Evolutionary conservation across 257 asterid species (phyloP), one percentile per base, ranked within the genome.

Genomic region (Fraxinus cuspidata): DNA sequence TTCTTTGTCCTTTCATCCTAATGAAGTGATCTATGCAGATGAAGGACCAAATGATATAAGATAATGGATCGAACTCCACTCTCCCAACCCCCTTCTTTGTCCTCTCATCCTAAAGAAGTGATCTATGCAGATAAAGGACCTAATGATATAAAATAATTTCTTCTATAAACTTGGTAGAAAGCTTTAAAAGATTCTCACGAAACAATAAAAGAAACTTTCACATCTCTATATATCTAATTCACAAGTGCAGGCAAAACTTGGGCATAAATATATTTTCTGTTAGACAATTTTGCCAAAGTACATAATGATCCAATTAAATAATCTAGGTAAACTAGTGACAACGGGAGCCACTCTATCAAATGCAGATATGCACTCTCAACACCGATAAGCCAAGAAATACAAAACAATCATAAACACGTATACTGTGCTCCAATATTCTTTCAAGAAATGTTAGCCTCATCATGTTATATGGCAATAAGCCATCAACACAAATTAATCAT

Each of bases 401-500:
- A 74, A 75, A 60, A 60, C 18, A 23, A 19, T 60, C 32, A 60
- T 25, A 4, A 7, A 72, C 4, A 3, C 25, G 49, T 51, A 49
- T 23, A 37, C 23, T 40, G 5, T 27, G 29, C 64, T 34, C 15
- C 16, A 16, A 44, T 23, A 29, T 21, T n/a, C 40, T 47, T 65
- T 29, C 15, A 76, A 8, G 16, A 16, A 31, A n/a, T n/a, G 74
- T 56, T n/a, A 49, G 60, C 64, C 40, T 64, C 12, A 23, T 12
- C 11, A 28, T n/a, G 7, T 1, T 47, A 53, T 27, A 42, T 58
- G 53, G 25, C 63, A 60, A 42, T 75, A 23, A 76, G 68, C 29
- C 0, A 63, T 47, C 65, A 13, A 82, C 27, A 21, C 80, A 34
- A 77, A 37, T 42, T 49, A 77, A 40, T 75, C 68, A 40, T 18